Conservation (phyloP, 192 early-diverging fungal species). For the Linnemannia hyalina region DNA sequence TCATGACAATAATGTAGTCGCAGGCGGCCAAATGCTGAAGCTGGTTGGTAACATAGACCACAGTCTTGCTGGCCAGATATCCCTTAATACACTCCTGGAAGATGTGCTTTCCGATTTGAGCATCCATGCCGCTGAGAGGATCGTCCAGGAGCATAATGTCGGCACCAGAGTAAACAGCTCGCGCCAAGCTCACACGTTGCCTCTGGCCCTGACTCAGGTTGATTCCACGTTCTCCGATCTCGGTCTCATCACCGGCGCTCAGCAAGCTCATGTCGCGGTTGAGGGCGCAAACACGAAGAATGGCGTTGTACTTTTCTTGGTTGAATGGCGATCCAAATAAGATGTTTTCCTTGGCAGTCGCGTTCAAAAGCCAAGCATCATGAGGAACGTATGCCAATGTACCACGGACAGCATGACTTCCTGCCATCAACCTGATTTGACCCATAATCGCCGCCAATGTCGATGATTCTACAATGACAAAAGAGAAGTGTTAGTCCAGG, state of each 20-base stretch:
- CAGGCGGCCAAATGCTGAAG: constrained; percentile 70
- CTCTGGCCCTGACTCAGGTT: constrained; percentile 82
- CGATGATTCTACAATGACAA: constrained; percentile 65
- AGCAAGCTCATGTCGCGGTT: constrained; percentile 73
- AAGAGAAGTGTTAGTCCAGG: neutral
- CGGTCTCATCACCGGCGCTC: constrained; percentile 74
- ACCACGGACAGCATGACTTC: constrained; percentile 66
- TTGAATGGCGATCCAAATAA: constrained; percentile 80
- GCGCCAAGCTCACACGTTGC: constrained; percentile 74
- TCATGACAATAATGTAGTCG: constrained; percentile 72
- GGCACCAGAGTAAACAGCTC: constrained; percentile 74
- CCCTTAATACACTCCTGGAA: constrained; percentile 65
- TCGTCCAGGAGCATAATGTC: constrained; percentile 82
- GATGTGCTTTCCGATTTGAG: constrained; percentile 63
- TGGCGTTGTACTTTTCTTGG: constrained; percentile 65
- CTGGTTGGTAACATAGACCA: constrained; percentile 79
- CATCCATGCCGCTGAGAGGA: constrained; percentile 69
- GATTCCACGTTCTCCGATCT: constrained; percentile 78
- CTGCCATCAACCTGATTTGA: constrained; percentile 68
- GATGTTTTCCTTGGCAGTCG: constrained; percentile 84
- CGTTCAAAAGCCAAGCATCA: constrained; percentile 79
- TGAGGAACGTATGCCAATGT: constrained; percentile 74
- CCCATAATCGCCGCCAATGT: constrained; percentile 77
- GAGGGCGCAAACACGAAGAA: constrained; percentile 72
- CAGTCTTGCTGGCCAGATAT: constrained; percentile 67